Conservation (phyloP, 345 rosid species). For the Linum tenue region DNA sequence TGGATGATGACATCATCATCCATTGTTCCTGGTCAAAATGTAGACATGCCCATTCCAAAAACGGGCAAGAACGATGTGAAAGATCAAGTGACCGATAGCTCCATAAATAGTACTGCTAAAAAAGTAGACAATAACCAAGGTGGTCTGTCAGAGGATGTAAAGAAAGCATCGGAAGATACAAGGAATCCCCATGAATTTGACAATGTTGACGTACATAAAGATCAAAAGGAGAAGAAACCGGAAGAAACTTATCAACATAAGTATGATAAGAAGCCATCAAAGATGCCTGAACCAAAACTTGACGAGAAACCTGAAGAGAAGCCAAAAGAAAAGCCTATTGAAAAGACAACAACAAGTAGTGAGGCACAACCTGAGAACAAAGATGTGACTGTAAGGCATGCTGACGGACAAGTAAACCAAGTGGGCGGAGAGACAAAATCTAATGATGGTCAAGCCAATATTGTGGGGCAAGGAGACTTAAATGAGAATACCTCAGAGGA, state of each 20-base stretch:
- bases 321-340: conserved; percentile 8
- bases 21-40: conserved; percentile 48
- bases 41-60: conserved; percentile 47
- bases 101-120: conserved; percentile 11
- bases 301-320: conserved; percentile 11
- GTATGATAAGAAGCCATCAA: conserved; percentile 10
- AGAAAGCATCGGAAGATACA: conserved; percentile 39
- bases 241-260: conserved; percentile 14
- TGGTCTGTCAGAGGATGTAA: conserved; percentile 58
- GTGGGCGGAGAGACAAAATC: conserved; percentile 29
- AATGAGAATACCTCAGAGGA: conserved; percentile 28
- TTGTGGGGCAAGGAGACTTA: conserved; percentile 34
- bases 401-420: conserved; percentile 18
- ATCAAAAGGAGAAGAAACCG: conserved; percentile 30
- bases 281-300: conserved; percentile 12
- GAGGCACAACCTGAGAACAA: conserved; percentile 28
- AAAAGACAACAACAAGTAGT: conserved; percentile 26
- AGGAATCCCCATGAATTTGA: conserved; percentile 22
- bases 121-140: conserved; percentile 54
- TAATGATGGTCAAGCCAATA: conserved; percentile 28
- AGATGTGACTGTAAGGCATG: conserved; percentile 22
- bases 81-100: conserved; percentile 35
- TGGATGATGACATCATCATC: conserved; percentile 97
- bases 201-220: conserved; percentile 24
- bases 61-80: conserved; percentile 40